Conservation (phyloP, 2,329 filamentous ascomycete species). For the Phaeosphaeriaceae sp. region DNA sequence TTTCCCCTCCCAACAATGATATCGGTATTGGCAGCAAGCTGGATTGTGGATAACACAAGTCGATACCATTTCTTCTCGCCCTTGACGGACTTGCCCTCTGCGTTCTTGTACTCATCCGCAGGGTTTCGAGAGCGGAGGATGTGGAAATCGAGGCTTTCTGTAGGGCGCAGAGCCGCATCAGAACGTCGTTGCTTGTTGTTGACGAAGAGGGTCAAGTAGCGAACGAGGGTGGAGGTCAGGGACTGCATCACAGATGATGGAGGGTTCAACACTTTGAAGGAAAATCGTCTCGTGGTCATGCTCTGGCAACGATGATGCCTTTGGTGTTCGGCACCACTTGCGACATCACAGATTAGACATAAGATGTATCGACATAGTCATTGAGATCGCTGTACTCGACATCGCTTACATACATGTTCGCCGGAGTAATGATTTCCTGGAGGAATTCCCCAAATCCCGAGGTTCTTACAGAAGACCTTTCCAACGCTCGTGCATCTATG, state of each 20-base stretch:
- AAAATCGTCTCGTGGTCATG: no score
- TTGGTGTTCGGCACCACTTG: no score
- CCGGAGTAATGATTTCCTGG: background rate
- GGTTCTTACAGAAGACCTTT: background rate
- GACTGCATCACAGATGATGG: background rate
- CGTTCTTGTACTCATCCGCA: background rate
- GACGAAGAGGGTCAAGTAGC: background rate
- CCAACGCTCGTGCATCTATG: background rate
- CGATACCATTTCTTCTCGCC: conserved; percentile 5
- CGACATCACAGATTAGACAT: no score
- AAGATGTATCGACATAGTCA: no score
- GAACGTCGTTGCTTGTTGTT: background rate
- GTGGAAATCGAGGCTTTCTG: background rate
- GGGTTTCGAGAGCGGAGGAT: conserved; percentile 2
- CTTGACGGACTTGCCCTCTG: background rate
- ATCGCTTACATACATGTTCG: no score
- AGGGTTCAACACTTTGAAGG: no score
- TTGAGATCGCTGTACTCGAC: no score
- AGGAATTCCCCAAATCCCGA: no score
- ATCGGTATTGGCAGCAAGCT: no score
- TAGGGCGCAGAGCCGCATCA: background rate
- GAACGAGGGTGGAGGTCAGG: background rate
- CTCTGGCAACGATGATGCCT: no score
- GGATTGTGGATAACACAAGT: background rate
- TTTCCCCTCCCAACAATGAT: no score